Conservation (phyloP, 2,329 filamentous ascomycete species). For the Leptographium wingfieldii region DNA sequence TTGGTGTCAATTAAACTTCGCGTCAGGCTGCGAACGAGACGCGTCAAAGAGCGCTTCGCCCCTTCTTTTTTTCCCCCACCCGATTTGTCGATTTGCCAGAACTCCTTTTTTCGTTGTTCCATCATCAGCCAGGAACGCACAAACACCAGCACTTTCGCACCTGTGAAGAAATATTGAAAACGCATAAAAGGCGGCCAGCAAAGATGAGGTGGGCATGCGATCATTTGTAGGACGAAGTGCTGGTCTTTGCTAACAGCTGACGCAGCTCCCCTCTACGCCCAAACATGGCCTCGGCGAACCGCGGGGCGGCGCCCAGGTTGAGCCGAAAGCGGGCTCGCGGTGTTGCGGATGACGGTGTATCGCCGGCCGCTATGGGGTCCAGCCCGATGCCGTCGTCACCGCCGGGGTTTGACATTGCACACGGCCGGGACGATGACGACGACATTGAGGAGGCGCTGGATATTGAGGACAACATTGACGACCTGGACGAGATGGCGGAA, state of each 20-base stretch:
- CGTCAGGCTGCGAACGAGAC: slow-evolving; percentile 1
- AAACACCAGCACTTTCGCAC: not conserved
- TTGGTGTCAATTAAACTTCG: slow-evolving; percentile 28
- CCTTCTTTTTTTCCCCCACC: slow-evolving; percentile 1
- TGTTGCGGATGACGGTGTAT: slow-evolving; percentile 36
- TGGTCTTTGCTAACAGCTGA: not conserved
- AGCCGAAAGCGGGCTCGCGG: slow-evolving; percentile 44
- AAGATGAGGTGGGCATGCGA: slow-evolving; percentile 15
- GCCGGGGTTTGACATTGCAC: slow-evolving; percentile 50
- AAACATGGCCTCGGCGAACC: slow-evolving; percentile 73
- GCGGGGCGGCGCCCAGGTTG: slow-evolving; percentile 43
- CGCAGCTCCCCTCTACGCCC: slow-evolving; percentile 68
- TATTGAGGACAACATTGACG: slow-evolving; percentile 59
- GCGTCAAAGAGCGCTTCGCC: not conserved
- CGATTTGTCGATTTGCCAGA: not conserved
- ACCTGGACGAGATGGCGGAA: slow-evolving; percentile 71
- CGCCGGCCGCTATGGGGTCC: slow-evolving; percentile 38
- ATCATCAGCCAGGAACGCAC: not conserved
- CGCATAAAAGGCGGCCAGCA: not conserved
- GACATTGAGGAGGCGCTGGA: slow-evolving; percentile 61
- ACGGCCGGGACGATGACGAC: slow-evolving; percentile 53
- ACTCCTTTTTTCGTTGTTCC: not conserved
- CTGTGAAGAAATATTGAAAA: not conserved
- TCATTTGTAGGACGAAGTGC: too few species aligned
- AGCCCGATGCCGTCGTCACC: slow-evolving; percentile 58